These are phyloP conservation scores for Penicillium polonicum DNA, from an alignment of 2,329 filamentous ascomycete species.

Conservation along the genomic window DNA sequence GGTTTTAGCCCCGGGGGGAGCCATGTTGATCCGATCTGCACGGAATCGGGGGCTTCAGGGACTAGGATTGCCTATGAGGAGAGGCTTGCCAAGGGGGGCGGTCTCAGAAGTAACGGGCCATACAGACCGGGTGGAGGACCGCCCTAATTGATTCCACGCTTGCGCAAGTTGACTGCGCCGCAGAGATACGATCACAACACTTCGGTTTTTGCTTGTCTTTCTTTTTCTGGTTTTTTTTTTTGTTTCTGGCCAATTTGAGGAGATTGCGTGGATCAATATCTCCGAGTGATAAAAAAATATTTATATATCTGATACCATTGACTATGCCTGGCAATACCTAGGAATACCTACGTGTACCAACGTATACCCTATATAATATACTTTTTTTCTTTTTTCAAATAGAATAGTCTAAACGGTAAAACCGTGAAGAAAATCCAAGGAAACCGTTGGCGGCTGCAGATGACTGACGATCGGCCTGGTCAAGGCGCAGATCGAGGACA, in stretches of 20 bases:
- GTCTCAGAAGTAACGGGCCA: slow-evolving; percentile 10
- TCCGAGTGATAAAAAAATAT: not conserved
- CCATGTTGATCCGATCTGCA: slow-evolving; percentile 28
- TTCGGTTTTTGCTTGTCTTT: not conserved
- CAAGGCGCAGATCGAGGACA: slow-evolving; percentile 10
- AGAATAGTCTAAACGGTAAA: not conserved
- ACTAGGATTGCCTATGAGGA: slow-evolving; percentile 1
- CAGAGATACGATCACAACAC: slow-evolving; percentile 3
- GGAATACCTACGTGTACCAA: not conserved
- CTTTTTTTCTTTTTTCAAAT: not conserved
- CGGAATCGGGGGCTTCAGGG: slow-evolving; percentile 21
- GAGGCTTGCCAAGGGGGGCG: slow-evolving; percentile 7
- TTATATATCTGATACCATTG: not conserved
- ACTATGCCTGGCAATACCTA: not conserved
- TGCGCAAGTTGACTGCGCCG: slow-evolving; percentile 17
- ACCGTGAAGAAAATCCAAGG: slow-evolving; percentile 17
- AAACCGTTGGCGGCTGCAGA: slow-evolving; percentile 21
- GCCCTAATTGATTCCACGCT: slow-evolving; percentile 8
- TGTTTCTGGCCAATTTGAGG: not conserved
- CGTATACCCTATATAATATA: not conserved
- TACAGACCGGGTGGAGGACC: not conserved
- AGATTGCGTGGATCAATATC: not conserved
- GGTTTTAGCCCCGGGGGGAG: slow-evolving; percentile 10
- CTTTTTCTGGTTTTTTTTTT: not conserved
- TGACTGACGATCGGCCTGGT: slow-evolving; percentile 16